A percentile compares a stretch with the other conserved stretches of the same genome.
Conservation (phyloP, 257 asterid species). For the Asclepias syriaca region DNA sequence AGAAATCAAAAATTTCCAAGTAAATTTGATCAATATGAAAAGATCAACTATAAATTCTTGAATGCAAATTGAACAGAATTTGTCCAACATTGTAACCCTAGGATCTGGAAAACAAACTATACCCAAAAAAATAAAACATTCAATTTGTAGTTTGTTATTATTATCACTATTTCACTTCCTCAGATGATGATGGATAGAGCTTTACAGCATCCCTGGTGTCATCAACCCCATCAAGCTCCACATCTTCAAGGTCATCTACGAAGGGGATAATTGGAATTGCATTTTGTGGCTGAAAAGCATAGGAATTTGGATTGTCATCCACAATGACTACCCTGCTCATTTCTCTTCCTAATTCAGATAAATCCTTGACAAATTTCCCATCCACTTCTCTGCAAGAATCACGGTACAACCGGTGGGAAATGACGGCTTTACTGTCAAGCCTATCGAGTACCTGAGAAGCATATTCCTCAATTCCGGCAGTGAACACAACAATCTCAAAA, state of each 20-base stretch:
- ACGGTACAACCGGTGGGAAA: slow-evolving; percentile 68
- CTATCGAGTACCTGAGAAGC: slow-evolving; percentile 78
- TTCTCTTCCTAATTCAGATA: slow-evolving; percentile 73
- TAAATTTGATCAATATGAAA: neutral
- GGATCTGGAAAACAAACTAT: too few relatives aligned
- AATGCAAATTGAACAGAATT: slow-evolving; percentile 31
- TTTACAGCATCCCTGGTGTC: slow-evolving; percentile 65
- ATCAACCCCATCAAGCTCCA: slow-evolving; percentile 50
- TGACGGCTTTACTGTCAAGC: slow-evolving; percentile 50
- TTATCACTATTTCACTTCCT: neutral
- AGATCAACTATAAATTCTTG: neutral
- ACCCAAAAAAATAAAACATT: neutral
- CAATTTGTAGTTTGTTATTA: slow-evolving; percentile 9
- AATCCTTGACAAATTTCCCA: slow-evolving; percentile 78
- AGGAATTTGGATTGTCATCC: slow-evolving; percentile 89
- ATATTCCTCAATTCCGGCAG: slow-evolving; percentile 80
- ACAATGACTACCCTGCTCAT: slow-evolving; percentile 50
- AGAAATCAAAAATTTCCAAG: neutral
- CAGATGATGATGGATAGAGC: slow-evolving; percentile 16
- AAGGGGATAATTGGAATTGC: slow-evolving; percentile 72
- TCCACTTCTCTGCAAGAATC: slow-evolving; percentile 70
- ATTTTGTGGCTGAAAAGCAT: slow-evolving; percentile 61
- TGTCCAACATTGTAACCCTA: slow-evolving; percentile 27
- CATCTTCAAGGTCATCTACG: slow-evolving; percentile 56
- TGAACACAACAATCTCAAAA: slow-evolving; percentile 78